Base-by-base conservation (phyloP, 169 alveolate species). In the Plasmodium yoelii region DNA sequence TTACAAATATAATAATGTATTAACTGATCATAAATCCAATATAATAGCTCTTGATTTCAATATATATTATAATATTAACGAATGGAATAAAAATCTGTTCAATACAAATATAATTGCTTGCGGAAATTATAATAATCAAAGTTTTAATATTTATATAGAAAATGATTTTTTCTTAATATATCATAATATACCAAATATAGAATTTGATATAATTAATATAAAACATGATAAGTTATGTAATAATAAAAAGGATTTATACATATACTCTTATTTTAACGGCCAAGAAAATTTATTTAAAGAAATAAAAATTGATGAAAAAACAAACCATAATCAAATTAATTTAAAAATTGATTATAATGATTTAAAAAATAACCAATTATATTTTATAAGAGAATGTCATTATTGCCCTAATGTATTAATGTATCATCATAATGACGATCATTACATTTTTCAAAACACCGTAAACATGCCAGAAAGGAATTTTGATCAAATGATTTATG, bases 351-450 rank as follows among this genome's bases (percentile, higher is more conserved):
- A 67, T 51, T 56, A 82, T 55, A 71, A 82, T n/a, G 22, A 82
- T 42, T 53, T 69, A 67, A 67, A 56, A 49, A 34, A 68, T 57
- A 39, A 82, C 69, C 70, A 82, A 82, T 47, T 68, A 68, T 82
- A 56, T 68, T 82, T 67, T 82, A 82, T 82, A 67, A 82, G 34
- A 18, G 90, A 82, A 68, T 82, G 90, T 15, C 86, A 68, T 69
- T 65, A 68, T 56, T 55, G 84, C 18, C 69, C 26, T 19, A 59
- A 15, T 26, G 34, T 56, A 24, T 28, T 69, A 47, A 82, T 65
- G 9, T 61, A 82, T 49, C 22, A 24, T 44, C 73, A 59, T 28
- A 1, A 68, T 22, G 57, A 49, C 39, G 82, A 39, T 64, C n/a
- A 9, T 39, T 56, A 49, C 42, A 69, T 42, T 57, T 67, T 34